A percentile compares a stretch with the other conserved stretches of the same genome.
Conservation (phyloP, 352 stramenopile genomes). For the Globisporangium mamillatum region DNA sequence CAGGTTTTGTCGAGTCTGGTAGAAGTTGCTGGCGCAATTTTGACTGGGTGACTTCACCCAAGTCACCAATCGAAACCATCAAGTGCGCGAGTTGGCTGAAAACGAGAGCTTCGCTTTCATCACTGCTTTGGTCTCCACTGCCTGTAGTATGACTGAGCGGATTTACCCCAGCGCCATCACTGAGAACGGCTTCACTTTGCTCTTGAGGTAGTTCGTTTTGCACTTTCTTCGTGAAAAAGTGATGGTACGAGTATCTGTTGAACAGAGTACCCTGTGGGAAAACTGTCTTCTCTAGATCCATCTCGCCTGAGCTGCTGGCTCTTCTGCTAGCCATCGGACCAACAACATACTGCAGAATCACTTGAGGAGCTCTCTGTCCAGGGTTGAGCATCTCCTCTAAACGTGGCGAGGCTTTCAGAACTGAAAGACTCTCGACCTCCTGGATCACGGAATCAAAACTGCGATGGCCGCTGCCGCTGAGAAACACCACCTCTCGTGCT, state of each 20-base stretch:
- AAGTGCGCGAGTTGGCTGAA: conserved; percentile 13
- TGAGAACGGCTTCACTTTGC: background rate
- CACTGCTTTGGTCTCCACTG: background rate
- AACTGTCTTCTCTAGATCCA: background rate
- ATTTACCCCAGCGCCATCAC: background rate
- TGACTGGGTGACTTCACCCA: background rate
- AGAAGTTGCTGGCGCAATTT: background rate
- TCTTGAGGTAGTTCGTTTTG: background rate
- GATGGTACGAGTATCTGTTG: conserved; percentile 28
- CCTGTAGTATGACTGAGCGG: background rate
- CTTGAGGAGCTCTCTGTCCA: conserved; percentile 4
- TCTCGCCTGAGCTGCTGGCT: background rate
- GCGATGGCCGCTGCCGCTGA: conserved; percentile 28
- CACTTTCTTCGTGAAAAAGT: conserved; percentile 22
- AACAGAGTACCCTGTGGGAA: conserved; percentile 32
- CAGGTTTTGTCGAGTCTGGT: background rate
- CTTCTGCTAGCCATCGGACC: conserved; percentile 18
- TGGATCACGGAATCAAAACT: conserved; percentile 44
- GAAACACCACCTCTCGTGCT: conserved; percentile 27
- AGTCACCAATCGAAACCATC: background rate
- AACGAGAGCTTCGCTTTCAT: background rate
- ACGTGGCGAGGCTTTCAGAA: conserved; percentile 3
- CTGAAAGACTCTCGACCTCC: conserved; percentile 11
- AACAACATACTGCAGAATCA: conserved; percentile 27
- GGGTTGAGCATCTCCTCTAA: background rate